phyloP scores from a whole-genome alignment of 768 basidiomycete genomes.

The Leccinum rimulosum region DNA sequence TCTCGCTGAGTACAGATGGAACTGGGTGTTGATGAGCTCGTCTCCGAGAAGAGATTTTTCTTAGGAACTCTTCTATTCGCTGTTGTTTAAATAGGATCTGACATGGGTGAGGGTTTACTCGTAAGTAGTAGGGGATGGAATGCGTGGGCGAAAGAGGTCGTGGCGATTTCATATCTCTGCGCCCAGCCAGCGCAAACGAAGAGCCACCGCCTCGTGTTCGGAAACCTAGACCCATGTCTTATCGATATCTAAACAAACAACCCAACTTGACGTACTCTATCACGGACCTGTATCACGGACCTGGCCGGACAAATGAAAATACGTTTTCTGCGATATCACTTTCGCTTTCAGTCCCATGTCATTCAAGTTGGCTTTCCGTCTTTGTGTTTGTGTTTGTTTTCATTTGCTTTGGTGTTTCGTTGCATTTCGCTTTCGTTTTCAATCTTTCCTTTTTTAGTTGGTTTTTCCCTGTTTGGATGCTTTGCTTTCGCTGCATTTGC shows the following conservation, averaged over 20 bases:
- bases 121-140: not conserved
- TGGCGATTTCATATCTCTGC: not conserved
- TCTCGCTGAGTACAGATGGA: constrained; percentile 29
- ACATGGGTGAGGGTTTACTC: constrained; percentile 5
- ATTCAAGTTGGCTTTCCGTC: too few species aligned
- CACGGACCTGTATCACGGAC: too few species aligned
- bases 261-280: not conserved
- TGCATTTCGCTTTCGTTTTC: too few species aligned
- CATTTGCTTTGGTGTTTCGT: too few species aligned
- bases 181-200: not conserved
- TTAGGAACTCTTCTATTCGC: constrained; percentile 21
- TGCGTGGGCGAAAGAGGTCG: not conserved
- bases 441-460: too few species aligned
- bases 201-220: not conserved
- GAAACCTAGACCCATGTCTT: not conserved
- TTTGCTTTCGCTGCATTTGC: too few species aligned
- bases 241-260: not conserved
- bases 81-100: constrained; percentile 10
- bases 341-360: too few species aligned
- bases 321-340: too few species aligned
- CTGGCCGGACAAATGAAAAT: too few species aligned
- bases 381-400: too few species aligned
- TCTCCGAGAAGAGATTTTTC: constrained; percentile 28
- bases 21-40: constrained; percentile 29
- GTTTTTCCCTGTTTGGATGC: too few species aligned